These are phyloP conservation scores for Fraxinus xanthoxyloides DNA, from an alignment of 305 asterid species.

Conservation along the genomic window DNA sequence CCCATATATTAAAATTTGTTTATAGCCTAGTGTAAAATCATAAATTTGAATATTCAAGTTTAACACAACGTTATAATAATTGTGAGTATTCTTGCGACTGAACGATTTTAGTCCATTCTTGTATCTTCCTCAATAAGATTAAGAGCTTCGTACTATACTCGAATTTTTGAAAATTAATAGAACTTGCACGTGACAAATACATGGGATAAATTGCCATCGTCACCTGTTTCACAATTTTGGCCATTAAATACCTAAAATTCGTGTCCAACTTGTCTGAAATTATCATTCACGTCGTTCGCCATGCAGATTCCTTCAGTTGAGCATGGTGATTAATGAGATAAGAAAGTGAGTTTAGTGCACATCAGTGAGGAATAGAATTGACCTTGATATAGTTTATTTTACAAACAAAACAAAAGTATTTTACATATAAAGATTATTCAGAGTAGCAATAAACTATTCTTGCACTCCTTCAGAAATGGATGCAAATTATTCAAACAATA, in stretches of 20 bases:
- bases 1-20: too few relatives aligned
- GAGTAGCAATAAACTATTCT: not conserved
- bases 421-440: not conserved
- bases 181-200: not conserved
- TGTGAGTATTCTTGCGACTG: not conserved
- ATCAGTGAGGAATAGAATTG: not conserved
- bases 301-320: not conserved
- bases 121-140: not conserved
- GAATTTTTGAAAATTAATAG: not conserved
- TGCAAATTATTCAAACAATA: not conserved
- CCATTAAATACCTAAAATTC: not conserved
- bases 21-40: too few relatives aligned
- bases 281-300: not conserved
- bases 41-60: too few relatives aligned
- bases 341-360: not conserved
- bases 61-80: too few relatives aligned
- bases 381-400: not conserved
- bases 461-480: not conserved
- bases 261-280: not conserved
- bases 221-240: not conserved
- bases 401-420: not conserved
- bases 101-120: not conserved
- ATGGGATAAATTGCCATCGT: not conserved
- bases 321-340: not conserved
- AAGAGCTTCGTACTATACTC: not conserved